A percentile compares a stretch with the other conserved stretches of the same genome.
Evolutionary conservation across 2,329 filamentous ascomycete genomes (phyloP).

Genomic region (Neopestalotiopsis rosae): DNA sequence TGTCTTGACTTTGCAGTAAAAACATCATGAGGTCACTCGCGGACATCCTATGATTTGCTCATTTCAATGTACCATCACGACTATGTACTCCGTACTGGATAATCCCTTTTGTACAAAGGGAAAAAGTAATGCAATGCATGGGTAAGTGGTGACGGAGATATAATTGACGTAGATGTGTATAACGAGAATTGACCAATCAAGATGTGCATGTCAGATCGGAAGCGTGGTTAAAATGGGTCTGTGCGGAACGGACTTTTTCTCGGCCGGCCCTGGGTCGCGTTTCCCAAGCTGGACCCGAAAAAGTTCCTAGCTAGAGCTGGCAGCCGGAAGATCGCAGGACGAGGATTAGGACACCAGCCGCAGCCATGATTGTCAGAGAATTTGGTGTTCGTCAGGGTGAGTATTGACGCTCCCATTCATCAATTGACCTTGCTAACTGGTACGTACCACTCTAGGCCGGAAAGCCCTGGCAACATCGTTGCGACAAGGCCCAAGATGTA

Average conservation of each 20-base stretch:
- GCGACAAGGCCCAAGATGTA: slow-evolving; percentile 37
- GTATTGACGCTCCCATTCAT: not conserved
- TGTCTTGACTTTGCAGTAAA: too few relatives aligned
- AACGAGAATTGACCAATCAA: not conserved
- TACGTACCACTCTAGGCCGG: slow-evolving; percentile 48
- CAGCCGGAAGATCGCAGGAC: slow-evolving; percentile 2
- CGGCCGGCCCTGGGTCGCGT: slow-evolving; percentile 4
- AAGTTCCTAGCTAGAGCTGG: slow-evolving; percentile 6
- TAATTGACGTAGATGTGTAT: not conserved
- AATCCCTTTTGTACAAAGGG: too few relatives aligned
- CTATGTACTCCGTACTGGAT: too few relatives aligned
- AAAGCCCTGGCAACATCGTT: slow-evolving; percentile 53
- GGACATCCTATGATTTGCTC: too few relatives aligned
- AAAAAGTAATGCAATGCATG: not conserved
- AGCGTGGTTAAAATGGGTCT: not conserved
- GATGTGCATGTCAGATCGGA: not conserved
- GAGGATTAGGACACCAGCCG: slow-evolving; percentile 1
- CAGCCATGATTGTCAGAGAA: slow-evolving; percentile 17
- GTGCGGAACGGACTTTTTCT: slow-evolving; percentile 2
- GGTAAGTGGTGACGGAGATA: not conserved
- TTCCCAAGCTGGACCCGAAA: slow-evolving; percentile 14
- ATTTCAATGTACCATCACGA: too few relatives aligned
- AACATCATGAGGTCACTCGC: too few relatives aligned
- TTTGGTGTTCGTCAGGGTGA: slow-evolving; percentile 20
- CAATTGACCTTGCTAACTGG: slow-evolving; percentile 28